Conservation (phyloP, 139 green algal genomes). For the Coelastrella sp. region DNA sequence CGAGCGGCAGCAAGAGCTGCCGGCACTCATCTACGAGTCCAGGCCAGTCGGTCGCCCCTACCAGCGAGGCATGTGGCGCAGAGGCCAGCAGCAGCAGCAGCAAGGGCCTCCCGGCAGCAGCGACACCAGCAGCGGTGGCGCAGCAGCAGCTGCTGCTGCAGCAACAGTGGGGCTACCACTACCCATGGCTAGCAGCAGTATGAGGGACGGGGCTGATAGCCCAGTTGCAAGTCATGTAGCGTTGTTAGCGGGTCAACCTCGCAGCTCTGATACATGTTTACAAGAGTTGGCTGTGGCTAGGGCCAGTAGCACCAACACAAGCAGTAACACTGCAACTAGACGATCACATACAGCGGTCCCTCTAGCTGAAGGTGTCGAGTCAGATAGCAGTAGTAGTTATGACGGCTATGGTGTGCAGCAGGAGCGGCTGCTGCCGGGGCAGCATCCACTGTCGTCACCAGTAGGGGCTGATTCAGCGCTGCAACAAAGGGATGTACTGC, state of each 20-base stretch:
- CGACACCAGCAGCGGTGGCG: conserved; percentile 7
- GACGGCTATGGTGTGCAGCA: neutral
- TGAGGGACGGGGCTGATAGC: neutral
- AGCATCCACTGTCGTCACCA: neutral
- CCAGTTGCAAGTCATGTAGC: neutral
- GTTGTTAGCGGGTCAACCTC: neutral
- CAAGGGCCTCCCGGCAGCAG: neutral
- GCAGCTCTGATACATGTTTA: neutral
- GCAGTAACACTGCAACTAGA: conserved; percentile 27
- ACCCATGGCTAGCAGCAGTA: neutral
- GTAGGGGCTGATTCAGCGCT: neutral
- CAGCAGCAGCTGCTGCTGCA: neutral
- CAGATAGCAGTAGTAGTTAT: too few species aligned
- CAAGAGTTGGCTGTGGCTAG: conserved; percentile 6
- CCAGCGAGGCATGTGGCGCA: conserved; percentile 42
- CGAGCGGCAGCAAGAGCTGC: conserved; percentile 92
- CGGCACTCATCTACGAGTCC: conserved; percentile 96
- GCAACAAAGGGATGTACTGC: too few species aligned
- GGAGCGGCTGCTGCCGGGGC: neutral
- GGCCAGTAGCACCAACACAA: neutral
- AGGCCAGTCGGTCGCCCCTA: conserved; percentile 62
- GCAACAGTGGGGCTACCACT: conserved; percentile 5
- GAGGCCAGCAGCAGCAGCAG: conserved; percentile 18
- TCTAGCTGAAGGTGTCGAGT: conserved; percentile 25
- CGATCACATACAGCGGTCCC: conserved; percentile 17